Conservation (phyloP, 2,329 filamentous ascomycete species). For the Fusarium torulosum region DNA sequence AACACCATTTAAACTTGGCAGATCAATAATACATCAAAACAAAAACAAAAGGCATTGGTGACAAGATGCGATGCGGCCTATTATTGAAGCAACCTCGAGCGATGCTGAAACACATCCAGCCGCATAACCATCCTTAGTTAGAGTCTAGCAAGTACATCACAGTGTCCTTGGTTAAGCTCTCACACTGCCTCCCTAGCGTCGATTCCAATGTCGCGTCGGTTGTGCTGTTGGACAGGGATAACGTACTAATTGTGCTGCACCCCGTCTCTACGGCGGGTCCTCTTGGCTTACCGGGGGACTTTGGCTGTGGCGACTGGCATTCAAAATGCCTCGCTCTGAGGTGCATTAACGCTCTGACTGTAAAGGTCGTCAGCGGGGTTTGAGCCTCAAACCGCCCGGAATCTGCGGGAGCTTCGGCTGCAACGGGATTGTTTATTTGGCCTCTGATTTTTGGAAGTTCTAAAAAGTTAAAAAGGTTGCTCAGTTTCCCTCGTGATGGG, state of each 20-base stretch:
- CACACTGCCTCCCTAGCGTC: conserved; percentile 41
- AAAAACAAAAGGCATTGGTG: conserved; percentile 13
- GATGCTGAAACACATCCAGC: conserved; percentile 30
- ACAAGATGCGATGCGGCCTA: neutral
- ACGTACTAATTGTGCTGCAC: conserved; percentile 24
- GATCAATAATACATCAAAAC: conserved; percentile 1
- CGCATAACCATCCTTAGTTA: neutral
- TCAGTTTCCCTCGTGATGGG: conserved; percentile 2
- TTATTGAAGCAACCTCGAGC: conserved; percentile 29
- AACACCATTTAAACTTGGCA: conserved; percentile 9
- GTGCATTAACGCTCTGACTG: conserved; percentile 23
- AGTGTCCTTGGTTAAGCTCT: conserved; percentile 23
- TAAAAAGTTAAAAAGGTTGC: neutral
- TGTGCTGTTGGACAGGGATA: conserved; percentile 26
- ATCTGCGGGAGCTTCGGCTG: conserved; percentile 39
- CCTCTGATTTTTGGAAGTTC: neutral
- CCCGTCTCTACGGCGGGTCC: conserved; percentile 27
- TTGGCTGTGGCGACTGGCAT: conserved; percentile 40
- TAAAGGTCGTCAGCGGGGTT: conserved; percentile 23
- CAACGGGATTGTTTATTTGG: conserved; percentile 19
- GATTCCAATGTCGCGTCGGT: conserved; percentile 30
- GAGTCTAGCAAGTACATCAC: conserved; percentile 22
- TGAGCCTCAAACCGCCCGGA: conserved; percentile 41
- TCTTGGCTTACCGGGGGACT: neutral
- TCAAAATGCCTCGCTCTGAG: conserved; percentile 34